Conservation (phyloP, 2,329 filamentous ascomycete species). For the Exophiala mesophila region DNA sequence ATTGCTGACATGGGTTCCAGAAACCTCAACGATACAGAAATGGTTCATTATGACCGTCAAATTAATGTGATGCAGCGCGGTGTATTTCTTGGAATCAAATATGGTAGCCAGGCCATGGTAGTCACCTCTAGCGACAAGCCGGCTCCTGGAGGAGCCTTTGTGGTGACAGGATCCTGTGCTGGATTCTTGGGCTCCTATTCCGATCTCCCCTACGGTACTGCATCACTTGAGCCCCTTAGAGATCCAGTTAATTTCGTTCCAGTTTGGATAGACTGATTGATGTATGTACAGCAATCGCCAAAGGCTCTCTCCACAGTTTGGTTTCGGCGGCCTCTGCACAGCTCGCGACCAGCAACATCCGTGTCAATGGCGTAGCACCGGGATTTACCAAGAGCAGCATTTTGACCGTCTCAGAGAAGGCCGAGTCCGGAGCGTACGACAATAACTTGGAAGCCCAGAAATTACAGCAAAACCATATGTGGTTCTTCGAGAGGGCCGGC, state of each 20-base stretch:
- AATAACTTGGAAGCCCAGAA: constrained; percentile 3
- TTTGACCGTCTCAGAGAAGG: constrained; percentile 6
- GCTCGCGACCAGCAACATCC: constrained; percentile 15
- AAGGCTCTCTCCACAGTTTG: constrained; percentile 10
- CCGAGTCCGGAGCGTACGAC: constrained; percentile 9
- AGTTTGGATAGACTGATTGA: too few species aligned
- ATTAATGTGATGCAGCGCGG: constrained; percentile 14
- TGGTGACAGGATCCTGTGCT: constrained; percentile 11
- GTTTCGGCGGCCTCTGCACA: constrained; percentile 7
- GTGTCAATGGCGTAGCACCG: constrained; percentile 13
- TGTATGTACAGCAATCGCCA: constrained; percentile 5
- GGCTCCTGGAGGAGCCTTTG: constrained; percentile 6
- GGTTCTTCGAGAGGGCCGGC: constrained; percentile 13
- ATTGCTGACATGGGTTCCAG: too few species aligned
- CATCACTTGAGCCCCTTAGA: too few species aligned
- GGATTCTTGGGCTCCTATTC: constrained; percentile 9
- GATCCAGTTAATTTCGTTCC: too few species aligned
- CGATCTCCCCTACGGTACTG: constrained; percentile 16
- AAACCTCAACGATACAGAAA: constrained; percentile 8
- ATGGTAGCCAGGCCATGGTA: constrained; percentile 15
- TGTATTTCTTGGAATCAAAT: constrained; percentile 11
- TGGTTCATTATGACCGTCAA: constrained; percentile 9
- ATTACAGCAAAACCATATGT: constrained; percentile 9
- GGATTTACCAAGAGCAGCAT: constrained; percentile 14
- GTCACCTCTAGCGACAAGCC: constrained; percentile 13